Conservation (phyloP, 768 basidiomycete genomes). For the Boletus fagicola region DNA sequence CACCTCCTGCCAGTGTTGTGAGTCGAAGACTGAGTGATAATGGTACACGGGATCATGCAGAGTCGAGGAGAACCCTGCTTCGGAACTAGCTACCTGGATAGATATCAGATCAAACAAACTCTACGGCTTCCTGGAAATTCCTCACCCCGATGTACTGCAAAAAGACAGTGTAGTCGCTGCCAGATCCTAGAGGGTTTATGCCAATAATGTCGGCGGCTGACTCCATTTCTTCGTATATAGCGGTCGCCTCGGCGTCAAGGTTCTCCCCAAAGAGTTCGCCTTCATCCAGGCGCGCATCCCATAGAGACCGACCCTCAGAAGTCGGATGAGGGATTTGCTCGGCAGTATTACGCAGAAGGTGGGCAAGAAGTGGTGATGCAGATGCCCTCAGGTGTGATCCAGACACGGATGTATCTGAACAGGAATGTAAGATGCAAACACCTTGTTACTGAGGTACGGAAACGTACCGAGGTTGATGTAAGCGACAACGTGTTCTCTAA, state of each 20-base stretch:
- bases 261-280: constrained; percentile 40
- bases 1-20: constrained; percentile 65
- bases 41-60: constrained; percentile 65
- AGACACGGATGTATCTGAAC: constrained; percentile 52
- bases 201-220: constrained; percentile 36
- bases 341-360: constrained; percentile 67
- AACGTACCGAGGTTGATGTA: constrained; percentile 77
- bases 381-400: constrained; percentile 49
- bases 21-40: constrained; percentile 76
- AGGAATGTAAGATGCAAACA: constrained; percentile 26
- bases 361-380: constrained; percentile 81
- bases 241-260: constrained; percentile 29
- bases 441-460: constrained; percentile 29
- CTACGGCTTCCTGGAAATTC: background rate
- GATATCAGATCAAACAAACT: constrained; percentile 4
- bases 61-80: constrained; percentile 33
- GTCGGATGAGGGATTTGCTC: constrained; percentile 74
- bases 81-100: constrained; percentile 34
- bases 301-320: constrained; percentile 60
- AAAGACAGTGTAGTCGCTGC: constrained; percentile 92
- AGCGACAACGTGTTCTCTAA: constrained; percentile 76
- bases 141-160: constrained; percentile 73
- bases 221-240: constrained; percentile 25
- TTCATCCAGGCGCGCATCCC: constrained; percentile 68
- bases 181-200: constrained; percentile 70